A percentile compares a stretch with the other conserved stretches of the same genome.
These are phyloP conservation scores for Podospora australis DNA, from an alignment of 495 filamentous ascomycete genomes.

Conservation along the genomic window DNA sequence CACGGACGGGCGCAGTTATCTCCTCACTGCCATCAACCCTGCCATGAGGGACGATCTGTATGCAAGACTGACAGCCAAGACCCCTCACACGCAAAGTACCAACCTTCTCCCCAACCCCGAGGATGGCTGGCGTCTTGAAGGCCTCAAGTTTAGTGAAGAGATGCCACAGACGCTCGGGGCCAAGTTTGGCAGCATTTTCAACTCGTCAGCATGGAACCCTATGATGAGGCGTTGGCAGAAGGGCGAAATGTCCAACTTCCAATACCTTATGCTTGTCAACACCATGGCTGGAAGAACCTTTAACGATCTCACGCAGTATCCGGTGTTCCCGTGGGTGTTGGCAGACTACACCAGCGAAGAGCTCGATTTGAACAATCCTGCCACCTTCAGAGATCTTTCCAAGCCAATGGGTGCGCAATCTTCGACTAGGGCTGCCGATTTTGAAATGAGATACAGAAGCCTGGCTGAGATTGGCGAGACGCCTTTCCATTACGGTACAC, in stretches of 20 bases:
- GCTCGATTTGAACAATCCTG: conserved; percentile 75
- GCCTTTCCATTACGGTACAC: conserved; percentile 95
- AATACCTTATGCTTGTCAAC: conserved; percentile 97
- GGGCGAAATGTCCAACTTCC: conserved; percentile 96
- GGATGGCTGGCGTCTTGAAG: conserved; percentile 84
- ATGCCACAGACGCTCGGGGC: conserved; percentile 75
- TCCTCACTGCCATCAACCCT: conserved; percentile 73
- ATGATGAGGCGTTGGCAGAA: conserved; percentile 86
- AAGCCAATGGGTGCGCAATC: conserved; percentile 98
- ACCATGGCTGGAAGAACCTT: conserved; percentile 96
- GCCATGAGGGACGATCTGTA: conserved; percentile 71
- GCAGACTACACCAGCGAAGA: conserved; percentile 97
- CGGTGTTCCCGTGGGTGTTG: conserved; percentile 95
- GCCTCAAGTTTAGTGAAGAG: conserved; percentile 75
- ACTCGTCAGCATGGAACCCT: conserved; percentile 63
- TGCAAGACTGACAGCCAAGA: conserved; percentile 63
- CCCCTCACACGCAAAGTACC: conserved; percentile 61
- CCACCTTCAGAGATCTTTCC: conserved; percentile 81
- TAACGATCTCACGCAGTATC: conserved; percentile 97
- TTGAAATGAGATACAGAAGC: conserved; percentile 73
- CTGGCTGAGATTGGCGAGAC: conserved; percentile 89
- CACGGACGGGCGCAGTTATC: conserved; percentile 89
- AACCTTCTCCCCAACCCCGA: conserved; percentile 48
- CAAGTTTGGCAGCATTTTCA: conserved; percentile 93
- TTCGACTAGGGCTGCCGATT: conserved; percentile 62